These are phyloP conservation scores for Arthrocladium fulminans DNA, from an alignment of 2,329 filamentous ascomycete genomes.

Conservation along the genomic window DNA sequence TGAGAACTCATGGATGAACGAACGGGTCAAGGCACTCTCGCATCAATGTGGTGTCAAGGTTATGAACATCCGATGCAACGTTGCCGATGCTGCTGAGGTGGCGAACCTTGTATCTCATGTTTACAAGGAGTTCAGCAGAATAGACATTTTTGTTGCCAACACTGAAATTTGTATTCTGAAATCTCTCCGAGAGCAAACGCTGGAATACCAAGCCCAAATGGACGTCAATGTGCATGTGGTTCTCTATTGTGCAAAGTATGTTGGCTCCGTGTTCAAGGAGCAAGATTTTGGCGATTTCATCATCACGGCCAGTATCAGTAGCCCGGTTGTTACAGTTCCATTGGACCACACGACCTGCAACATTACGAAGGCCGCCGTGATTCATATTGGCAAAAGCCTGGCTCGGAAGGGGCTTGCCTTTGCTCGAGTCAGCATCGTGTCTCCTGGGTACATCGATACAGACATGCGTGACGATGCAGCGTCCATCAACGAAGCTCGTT, in stretches of 20 bases:
- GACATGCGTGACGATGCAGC: constrained; percentile 45
- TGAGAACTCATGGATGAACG: too few relatives aligned
- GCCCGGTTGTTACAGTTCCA: constrained; percentile 68
- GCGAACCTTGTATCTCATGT: too few relatives aligned
- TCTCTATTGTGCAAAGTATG: constrained; percentile 62
- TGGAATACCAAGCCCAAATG: constrained; percentile 61
- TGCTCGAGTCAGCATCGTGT: constrained; percentile 31
- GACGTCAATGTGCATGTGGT: constrained; percentile 65
- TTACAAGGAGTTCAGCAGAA: constrained; percentile 61
- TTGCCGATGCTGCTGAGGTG: too few relatives aligned
- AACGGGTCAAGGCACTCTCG: too few relatives aligned
- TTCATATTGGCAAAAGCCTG: constrained; percentile 33
- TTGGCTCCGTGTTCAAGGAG: constrained; percentile 45
- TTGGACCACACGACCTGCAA: constrained; percentile 59
- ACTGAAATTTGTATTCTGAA: constrained; percentile 66
- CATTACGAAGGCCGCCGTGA: constrained; percentile 29
- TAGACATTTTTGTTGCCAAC: constrained; percentile 74
- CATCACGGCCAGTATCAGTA: constrained; percentile 69
- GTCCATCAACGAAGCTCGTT: constrained; percentile 38
- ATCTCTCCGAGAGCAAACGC: constrained; percentile 53
- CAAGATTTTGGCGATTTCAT: constrained; percentile 64
- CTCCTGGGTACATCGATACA: constrained; percentile 33
- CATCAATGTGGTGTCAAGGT: too few relatives aligned
- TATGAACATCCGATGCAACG: too few relatives aligned
- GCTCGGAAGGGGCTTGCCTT: constrained; percentile 32